Evolutionary conservation across 1,139 yeast genomes (phyloP), one percentile per base, ranked within the genome.

Genomic region (Pichia sp.): DNA sequence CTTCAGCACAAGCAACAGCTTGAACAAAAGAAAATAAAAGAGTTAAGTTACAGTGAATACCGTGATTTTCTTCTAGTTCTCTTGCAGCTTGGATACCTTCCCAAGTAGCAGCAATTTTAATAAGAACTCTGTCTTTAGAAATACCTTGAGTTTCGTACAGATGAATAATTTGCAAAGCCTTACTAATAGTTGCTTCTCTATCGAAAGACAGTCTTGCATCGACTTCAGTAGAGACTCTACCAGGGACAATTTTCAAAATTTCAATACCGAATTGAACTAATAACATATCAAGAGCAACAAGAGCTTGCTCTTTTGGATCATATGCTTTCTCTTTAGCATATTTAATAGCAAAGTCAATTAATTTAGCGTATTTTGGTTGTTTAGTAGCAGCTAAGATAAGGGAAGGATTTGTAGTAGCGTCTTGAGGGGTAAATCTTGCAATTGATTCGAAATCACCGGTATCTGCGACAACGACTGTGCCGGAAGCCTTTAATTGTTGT

Each of bases 1-100:
- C 98, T 73, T 91, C 99, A 55, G 98, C 98, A 72, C 94, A 86
- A 49, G 99, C 96, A 63, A 91, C 96, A 51, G 98, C 99, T 74
- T 91, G 98, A 47, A 79, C 86, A 61, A 87, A 86, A 36, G 96
- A 85, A 80, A 91, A 91, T 63, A 93, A 76, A 58, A 91, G 74
- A 47, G 98, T 93, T 76, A 91, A 77, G 79, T 91, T 91, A 72
- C 86, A 80, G 82, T 91, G 98, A 59, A 91, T 78, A 43, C 80
- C 88, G 73, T 91, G 76, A 69, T 91, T 80, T 53, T 80, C 66
- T 74, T 93, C 98, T 65, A 93, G 78, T 68, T 85, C 95, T 65
- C 81, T 79, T 47, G 99, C 98, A 57, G 98, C 98, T 70, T 87
- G 96, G 65, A 91, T 91, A 76, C 98, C 98, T 73, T 91, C 98